Evolutionary conservation across 164 flowering plant species (phyloP), one percentile per base, ranked within the genome.

Genomic region (Magnolia sinica): DNA sequence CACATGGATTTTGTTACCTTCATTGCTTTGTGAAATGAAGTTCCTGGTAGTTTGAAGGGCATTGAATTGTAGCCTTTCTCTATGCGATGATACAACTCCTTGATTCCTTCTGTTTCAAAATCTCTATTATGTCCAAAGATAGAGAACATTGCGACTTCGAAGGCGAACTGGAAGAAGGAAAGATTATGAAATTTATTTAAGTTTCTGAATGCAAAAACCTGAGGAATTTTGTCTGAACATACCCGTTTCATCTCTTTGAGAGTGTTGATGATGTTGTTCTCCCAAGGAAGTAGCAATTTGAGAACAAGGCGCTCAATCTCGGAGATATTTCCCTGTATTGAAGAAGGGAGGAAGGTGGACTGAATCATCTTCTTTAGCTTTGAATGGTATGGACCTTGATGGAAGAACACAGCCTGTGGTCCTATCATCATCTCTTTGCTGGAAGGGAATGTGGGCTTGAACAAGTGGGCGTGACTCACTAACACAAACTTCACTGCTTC

Each of bases 41-140:
- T 92, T 64, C 96, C 95, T 0, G 97, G 98, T 50, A 94, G 80
- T 80, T 91, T 81, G 50, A 91, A 16, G 23, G 98, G 97, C 97
- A 94, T 89, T 50, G 96, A 92, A 79, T 94, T 94, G 86, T 92
- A 94, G 4, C 98, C 98, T 66, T 87, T 87, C 83, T 90, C 96
- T 72, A 94, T 70, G 79, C 81, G 71, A 3, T 79, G 82, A 76
- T 90, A 94, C 78, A 88, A 78, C 2, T 81, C 70, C 75, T 89
- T 89, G 64, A 94, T 86, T 66, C 77, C 83, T 76, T 90, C 88
- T 55, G 77, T 75, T 76, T 91, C 91, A 9, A 79, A 11, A 50
- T 80, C 82, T 24, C 69, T 71, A 59, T 64, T 72, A 6, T 77
- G 77, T 0, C 96, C 97, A 63, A 94, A 90, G 1, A 77, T 91